phyloP scores from a whole-genome alignment of 306 rosid species.

The Crotalaria pallida region DNA sequence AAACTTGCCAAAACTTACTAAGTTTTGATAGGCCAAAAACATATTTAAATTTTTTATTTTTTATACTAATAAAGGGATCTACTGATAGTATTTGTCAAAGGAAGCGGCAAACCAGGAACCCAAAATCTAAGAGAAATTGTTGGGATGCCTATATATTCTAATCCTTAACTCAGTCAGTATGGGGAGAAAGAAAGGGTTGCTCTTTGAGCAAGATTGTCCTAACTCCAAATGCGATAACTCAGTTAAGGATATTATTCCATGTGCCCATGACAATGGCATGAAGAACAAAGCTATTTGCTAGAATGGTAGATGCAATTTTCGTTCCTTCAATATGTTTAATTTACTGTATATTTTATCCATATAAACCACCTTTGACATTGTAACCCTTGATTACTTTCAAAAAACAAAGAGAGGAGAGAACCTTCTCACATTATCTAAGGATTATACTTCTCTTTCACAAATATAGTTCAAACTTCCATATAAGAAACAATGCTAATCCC shows the following conservation, averaged over 20 bases:
- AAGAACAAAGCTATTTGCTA: constrained; percentile 10
- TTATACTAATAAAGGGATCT: too few relatives aligned
- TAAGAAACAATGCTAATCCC: not conserved
- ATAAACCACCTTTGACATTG: constrained; percentile 46
- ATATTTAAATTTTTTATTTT: too few relatives aligned
- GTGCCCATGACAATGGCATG: constrained; percentile 19
- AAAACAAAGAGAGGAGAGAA: constrained; percentile 25
- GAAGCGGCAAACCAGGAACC: not conserved
- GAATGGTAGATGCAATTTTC: constrained; percentile 18
- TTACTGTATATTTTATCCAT: constrained; percentile 41
- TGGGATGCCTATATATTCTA: not conserved
- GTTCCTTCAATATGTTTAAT: constrained; percentile 36
- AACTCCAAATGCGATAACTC: too few relatives aligned
- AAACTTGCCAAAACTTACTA: too few relatives aligned
- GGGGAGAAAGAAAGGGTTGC: not conserved
- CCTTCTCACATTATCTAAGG: constrained; percentile 30
- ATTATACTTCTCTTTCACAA: too few relatives aligned
- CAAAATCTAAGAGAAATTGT: not conserved
- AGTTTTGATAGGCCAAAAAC: too few relatives aligned
- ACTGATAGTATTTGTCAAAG: too few relatives aligned
- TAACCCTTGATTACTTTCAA: constrained; percentile 32
- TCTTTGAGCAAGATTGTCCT: constrained; percentile 22
- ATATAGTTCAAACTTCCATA: too few relatives aligned
- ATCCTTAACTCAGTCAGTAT: not conserved
- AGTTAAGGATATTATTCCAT: constrained; percentile 20